Percentiles rank a stretch among this genome's conserved stretches.
phyloP scores from a whole-genome alignment of 768 basidiomycete species.

The Suillus paluster region DNA sequence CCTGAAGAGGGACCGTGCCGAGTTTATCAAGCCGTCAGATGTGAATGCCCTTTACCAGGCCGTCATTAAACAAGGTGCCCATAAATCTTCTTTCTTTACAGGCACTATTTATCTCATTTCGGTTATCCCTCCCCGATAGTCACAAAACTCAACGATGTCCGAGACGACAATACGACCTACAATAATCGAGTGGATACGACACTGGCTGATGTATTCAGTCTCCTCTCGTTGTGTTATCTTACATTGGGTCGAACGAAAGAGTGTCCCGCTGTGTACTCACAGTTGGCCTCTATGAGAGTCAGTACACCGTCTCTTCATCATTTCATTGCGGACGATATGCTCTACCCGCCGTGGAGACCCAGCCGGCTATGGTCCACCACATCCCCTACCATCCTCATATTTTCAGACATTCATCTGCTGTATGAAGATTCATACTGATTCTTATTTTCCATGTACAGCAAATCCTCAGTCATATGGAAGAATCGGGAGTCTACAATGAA shows the following conservation, averaged over 20 bases:
- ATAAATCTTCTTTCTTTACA: constrained; percentile 19
- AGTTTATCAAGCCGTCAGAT: constrained; percentile 92
- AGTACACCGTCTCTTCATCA: constrained; percentile 42
- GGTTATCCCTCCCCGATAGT: constrained; percentile 49
- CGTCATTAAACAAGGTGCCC: constrained; percentile 88
- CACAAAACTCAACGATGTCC: constrained; percentile 88
- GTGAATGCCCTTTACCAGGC: constrained; percentile 92
- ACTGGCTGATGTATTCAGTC: constrained; percentile 92
- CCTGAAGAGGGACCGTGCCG: constrained; percentile 90
- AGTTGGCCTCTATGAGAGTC: constrained; percentile 95
- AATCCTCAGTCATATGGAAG: constrained; percentile 95
- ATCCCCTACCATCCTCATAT: constrained; percentile 15
- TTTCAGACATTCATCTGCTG: constrained; percentile 3
- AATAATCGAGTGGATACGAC: constrained; percentile 95
- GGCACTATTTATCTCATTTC: background rate
- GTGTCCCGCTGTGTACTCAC: constrained; percentile 93
- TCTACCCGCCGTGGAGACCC: background rate
- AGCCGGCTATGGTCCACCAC: constrained; percentile 16
- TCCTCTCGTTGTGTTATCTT: constrained; percentile 96
- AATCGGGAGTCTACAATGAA: constrained; percentile 93
- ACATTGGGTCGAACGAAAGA: constrained; percentile 97
- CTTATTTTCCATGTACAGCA: constrained; percentile 53
- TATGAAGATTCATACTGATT: constrained; percentile 25
- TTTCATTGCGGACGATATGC: background rate
- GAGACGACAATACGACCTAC: constrained; percentile 73